These are phyloP conservation scores for Yarrowia bubula DNA, from an alignment of 805 yeast species.

Conservation along the genomic window DNA sequence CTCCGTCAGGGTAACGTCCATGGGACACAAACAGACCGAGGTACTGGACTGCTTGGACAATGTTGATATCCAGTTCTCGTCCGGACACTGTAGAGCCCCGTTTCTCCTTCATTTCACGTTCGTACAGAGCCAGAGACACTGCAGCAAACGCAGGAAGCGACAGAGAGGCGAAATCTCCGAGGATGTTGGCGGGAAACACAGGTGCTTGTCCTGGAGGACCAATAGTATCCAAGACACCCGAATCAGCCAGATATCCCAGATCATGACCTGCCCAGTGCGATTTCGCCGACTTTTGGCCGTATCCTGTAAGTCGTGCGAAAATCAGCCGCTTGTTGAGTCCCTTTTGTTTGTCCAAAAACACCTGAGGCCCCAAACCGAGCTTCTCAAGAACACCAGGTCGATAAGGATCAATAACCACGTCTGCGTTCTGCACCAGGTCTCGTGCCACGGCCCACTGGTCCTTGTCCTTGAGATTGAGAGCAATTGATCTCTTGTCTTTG, in stretches of 20 bases:
- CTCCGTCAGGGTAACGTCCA: slow-evolving; percentile 15
- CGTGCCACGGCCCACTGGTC: slow-evolving; percentile 13
- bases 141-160: slow-evolving; percentile 31
- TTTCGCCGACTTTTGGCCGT: slow-evolving; percentile 17
- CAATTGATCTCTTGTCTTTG: slow-evolving; percentile 26
- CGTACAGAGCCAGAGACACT: slow-evolving; percentile 25
- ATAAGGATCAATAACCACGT: slow-evolving; percentile 20
- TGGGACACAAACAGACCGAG: slow-evolving; percentile 28
- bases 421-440: slow-evolving; percentile 8
- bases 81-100: slow-evolving; percentile 8
- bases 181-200: slow-evolving; percentile 29
- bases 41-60: slow-evolving; percentile 29
- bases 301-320: slow-evolving; percentile 26
- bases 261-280: slow-evolving; percentile 28
- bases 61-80: slow-evolving; percentile 29
- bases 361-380: slow-evolving; percentile 12
- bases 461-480: slow-evolving; percentile 17
- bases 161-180: slow-evolving; percentile 31
- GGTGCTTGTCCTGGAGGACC: slow-evolving; percentile 30
- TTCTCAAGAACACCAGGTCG: slow-evolving; percentile 19
- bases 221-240: slow-evolving; percentile 28
- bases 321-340: slow-evolving; percentile 26
- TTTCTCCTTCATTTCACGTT: slow-evolving; percentile 15
- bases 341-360: slow-evolving; percentile 16
- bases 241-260: slow-evolving; percentile 29